Evolutionary conservation across 257 asterid genomes (phyloP).

Genomic region (Solanum acaule): DNA sequence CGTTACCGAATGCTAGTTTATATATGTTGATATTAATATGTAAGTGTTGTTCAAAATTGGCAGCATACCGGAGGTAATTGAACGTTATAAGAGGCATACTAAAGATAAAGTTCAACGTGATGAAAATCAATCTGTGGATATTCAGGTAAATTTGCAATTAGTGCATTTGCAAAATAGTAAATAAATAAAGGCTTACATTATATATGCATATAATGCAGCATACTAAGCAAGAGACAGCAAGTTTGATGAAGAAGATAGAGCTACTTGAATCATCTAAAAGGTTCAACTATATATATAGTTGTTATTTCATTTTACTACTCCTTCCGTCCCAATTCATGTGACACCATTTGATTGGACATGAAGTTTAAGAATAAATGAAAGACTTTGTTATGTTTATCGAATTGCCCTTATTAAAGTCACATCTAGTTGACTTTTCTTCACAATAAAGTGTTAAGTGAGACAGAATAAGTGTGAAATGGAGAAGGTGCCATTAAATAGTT

Average conservation of each 20-base stretch:
- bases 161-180: background rate
- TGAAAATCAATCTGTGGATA: conserved; percentile 33
- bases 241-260: conserved; percentile 72
- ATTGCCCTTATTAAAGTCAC: background rate
- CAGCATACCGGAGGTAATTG: conserved; percentile 69
- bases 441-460: background rate
- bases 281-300: conserved; percentile 13
- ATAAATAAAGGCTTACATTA: background rate
- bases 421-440: background rate
- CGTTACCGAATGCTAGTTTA: background rate
- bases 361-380: background rate
- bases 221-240: conserved; percentile 56
- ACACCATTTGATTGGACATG: background rate
- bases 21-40: background rate
- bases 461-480: background rate
- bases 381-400: background rate
- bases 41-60: background rate
- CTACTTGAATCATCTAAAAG: conserved; percentile 70
- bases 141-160: conserved; percentile 35
- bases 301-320: background rate
- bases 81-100: conserved; percentile 51
- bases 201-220: conserved; percentile 18
- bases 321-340: background rate
- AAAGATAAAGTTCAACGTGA: conserved; percentile 38
- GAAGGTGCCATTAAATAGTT: background rate